phyloP scores from a whole-genome alignment of 352 stramenopile genomes.

The Globisporangium lucens region DNA sequence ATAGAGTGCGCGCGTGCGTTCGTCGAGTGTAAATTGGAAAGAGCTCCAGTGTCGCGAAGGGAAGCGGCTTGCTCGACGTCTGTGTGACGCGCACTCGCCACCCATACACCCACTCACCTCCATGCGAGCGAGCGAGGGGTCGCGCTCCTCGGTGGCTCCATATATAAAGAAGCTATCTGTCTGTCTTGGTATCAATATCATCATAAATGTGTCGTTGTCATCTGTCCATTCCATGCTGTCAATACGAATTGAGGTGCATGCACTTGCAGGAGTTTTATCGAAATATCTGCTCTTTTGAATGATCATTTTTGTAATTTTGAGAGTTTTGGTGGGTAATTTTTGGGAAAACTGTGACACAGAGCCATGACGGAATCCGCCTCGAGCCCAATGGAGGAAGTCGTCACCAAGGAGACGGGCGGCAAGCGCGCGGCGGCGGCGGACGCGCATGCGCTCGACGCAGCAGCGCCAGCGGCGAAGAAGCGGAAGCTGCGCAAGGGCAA shows the following conservation, averaged over 20 bases:
- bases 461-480: conserved; percentile 9
- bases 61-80: conserved; percentile 7
- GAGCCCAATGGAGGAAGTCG: not conserved
- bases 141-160: conserved; percentile 6
- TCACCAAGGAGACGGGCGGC: not conserved
- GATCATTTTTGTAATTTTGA: not conserved
- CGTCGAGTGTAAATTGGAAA: not conserved
- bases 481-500: conserved; percentile 28
- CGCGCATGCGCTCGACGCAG: not conserved
- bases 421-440: conserved; percentile 6
- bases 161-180: conserved; percentile 18
- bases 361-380: not conserved
- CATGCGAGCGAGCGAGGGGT: conserved; percentile 9
- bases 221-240: not conserved
- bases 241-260: conserved; percentile 1
- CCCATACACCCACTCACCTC: not conserved
- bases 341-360: not conserved
- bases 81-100: not conserved
- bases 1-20: not conserved
- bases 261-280: not conserved
- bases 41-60: conserved; percentile 1
- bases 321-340: not conserved
- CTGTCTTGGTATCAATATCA: conserved; percentile 13
- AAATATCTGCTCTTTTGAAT: not conserved
- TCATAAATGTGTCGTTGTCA: conserved; percentile 13